Evolutionary conservation across 2,329 filamentous ascomycete species (phyloP), one percentile per base, ranked within the genome.

Genomic region (Mycocentrospora acerina): DNA sequence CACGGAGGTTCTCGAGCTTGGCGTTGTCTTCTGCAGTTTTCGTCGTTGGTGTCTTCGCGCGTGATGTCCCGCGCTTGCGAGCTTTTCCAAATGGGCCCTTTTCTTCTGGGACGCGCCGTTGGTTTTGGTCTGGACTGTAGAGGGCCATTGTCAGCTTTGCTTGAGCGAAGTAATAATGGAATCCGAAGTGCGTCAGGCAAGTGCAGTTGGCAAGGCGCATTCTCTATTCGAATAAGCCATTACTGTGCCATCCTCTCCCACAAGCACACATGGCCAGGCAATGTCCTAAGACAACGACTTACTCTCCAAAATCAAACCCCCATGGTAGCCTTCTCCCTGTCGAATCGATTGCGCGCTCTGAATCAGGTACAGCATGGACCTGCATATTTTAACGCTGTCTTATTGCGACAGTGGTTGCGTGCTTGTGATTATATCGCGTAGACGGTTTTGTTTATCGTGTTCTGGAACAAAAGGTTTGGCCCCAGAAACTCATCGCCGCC

Each of bases 231-330:
- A 19, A 15, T 34, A 22, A 18, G 37, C 29, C 16, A 34, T 24
- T 13, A 33, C 16, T 39, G 32, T 24, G 26, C 18, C 11, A 17
- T 31, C 29, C 29, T 32, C 24, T 24, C 39, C 10, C 9, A 9
- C 27, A 4, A 16, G 14, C 12, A 3, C 15, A 14, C 24, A 14
- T 29, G 28, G 7, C 27, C 30, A 27, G 33, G 28, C 29, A 41
- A 19, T 26, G 10, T 12, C 35, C 24, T 24, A 25, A 35, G 29
- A 27, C 13, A 27, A 24, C 19, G 34, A 71, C 77, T 69, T 64
- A 81, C 78, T 81, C 78, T 62, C 78, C 77, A 57, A 76, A 80
- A 48, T 82, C 75, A 60, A 80, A 80, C 12, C 72, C 80, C 80
- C 79, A 84, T n/a, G 81, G 81, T 33, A 85, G 59, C 37, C 72